phyloP scores from a whole-genome alignment of 345 rosid species.

The Carallia brachiata region DNA sequence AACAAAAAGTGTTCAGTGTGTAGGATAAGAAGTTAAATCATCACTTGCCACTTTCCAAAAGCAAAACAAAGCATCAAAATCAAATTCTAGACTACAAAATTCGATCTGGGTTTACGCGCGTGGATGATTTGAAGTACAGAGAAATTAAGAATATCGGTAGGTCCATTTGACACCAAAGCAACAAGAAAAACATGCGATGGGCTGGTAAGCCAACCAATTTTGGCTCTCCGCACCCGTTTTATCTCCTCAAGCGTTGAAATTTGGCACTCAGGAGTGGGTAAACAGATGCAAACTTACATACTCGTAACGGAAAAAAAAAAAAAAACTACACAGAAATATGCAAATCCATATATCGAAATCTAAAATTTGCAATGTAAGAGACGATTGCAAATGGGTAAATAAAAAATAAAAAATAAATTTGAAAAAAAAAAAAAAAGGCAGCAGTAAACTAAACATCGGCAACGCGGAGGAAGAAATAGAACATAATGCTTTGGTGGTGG shows the following conservation, averaged over 20 bases:
- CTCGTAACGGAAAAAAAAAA: no score
- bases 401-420: not conserved
- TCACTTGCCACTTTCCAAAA: constrained; percentile 36
- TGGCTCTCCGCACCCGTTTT: constrained; percentile 49
- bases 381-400: not conserved
- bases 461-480: not conserved
- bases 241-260: constrained; percentile 36
- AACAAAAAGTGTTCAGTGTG: constrained; percentile 32
- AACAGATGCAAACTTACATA: constrained; percentile 39
- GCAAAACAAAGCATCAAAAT: not conserved
- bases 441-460: not conserved
- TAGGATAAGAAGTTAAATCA: constrained; percentile 44
- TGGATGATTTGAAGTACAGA: no score
- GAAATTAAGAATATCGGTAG: constrained; percentile 28
- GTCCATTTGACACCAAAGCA: constrained; percentile 64
- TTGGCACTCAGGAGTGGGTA: constrained; percentile 40
- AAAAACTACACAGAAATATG: no score
- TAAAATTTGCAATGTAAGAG: no score
- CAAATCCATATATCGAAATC: no score
- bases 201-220: constrained; percentile 60
- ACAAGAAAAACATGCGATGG: constrained; percentile 33
- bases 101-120: no score
- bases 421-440: not conserved
- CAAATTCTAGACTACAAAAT: no score
- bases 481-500: not conserved